These are phyloP conservation scores for Phaeotremella skinneri DNA, from an alignment of 768 basidiomycete species.

Conservation along the genomic window DNA sequence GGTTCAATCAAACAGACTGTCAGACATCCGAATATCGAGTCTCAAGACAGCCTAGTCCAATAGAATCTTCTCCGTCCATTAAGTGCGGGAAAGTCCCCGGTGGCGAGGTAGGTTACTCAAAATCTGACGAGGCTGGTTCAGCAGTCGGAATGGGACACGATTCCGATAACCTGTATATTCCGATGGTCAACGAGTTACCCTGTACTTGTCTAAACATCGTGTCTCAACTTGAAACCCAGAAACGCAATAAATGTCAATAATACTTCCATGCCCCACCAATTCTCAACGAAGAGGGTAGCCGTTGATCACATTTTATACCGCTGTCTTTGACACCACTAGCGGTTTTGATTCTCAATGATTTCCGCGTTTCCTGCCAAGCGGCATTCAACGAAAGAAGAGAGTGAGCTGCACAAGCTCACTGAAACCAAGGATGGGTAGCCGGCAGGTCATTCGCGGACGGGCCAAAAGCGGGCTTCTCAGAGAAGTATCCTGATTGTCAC, in stretches of 20 bases:
- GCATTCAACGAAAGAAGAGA: no score
- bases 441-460: background rate
- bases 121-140: background rate
- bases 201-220: background rate
- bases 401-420: no score
- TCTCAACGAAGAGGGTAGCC: no score
- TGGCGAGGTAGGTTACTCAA: background rate
- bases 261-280: background rate
- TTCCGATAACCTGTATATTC: background rate
- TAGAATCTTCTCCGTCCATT: background rate
- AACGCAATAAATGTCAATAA: background rate
- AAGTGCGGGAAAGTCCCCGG: background rate
- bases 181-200: background rate
- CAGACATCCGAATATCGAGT: no score
- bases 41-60: no score
- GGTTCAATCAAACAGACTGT: no score
- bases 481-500: background rate
- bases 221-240: background rate
- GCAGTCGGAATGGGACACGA: background rate
- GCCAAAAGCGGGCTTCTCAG: background rate
- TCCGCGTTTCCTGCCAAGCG: no score
- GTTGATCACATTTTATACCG: no score
- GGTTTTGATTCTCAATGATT: no score
- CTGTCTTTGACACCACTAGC: no score
- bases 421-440: no score